These are phyloP conservation scores for Starmera amethionina DNA, from an alignment of 805 yeast species.

Conservation along the genomic window DNA sequence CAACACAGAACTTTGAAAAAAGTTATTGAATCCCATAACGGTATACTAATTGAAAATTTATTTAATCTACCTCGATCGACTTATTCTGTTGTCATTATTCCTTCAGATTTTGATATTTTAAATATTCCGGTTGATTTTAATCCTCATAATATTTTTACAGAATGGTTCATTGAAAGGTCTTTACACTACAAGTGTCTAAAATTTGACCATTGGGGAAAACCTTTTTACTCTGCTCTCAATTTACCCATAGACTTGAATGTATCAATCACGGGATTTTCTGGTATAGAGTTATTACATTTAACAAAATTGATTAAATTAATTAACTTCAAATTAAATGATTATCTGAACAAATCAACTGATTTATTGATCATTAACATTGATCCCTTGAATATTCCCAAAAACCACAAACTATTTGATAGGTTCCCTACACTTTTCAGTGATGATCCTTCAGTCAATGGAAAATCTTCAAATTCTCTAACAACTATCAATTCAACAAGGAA, in stretches of 20 bases:
- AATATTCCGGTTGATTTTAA: slow-evolving; percentile 7
- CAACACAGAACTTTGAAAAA: slow-evolving; percentile 28
- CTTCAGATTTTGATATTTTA: slow-evolving; percentile 5
- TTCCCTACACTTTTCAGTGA: slow-evolving; percentile 20
- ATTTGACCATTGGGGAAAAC: slow-evolving; percentile 57
- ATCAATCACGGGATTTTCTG: slow-evolving; percentile 66
- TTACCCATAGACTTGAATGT: slow-evolving; percentile 13
- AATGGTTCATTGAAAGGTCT: slow-evolving; percentile 74
- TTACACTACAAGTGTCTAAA: slow-evolving; percentile 42
- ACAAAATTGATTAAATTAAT: slow-evolving; percentile 48
- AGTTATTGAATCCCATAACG: slow-evolving; percentile 38
- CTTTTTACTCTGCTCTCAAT: slow-evolving; percentile 21
- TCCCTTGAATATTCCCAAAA: slow-evolving; percentile 29
- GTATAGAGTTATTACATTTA: slow-evolving; percentile 64
- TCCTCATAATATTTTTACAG: slow-evolving; percentile 41
- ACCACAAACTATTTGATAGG: slow-evolving; percentile 30
- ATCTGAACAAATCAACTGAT: slow-evolving; percentile 42
- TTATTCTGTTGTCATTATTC: slow-evolving; percentile 7
- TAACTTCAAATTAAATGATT: slow-evolving; percentile 40
- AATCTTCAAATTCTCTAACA: slow-evolving; percentile 6
- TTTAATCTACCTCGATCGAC: neutral
- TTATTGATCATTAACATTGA: slow-evolving; percentile 45
- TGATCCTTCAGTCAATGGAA: slow-evolving; percentile 11
- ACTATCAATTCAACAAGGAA: slow-evolving; percentile 36
- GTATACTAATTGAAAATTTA: slow-evolving; percentile 16